Conservation (phyloP, 371 early-diverging fungal species). For the Syncephalastrum racemosum region DNA sequence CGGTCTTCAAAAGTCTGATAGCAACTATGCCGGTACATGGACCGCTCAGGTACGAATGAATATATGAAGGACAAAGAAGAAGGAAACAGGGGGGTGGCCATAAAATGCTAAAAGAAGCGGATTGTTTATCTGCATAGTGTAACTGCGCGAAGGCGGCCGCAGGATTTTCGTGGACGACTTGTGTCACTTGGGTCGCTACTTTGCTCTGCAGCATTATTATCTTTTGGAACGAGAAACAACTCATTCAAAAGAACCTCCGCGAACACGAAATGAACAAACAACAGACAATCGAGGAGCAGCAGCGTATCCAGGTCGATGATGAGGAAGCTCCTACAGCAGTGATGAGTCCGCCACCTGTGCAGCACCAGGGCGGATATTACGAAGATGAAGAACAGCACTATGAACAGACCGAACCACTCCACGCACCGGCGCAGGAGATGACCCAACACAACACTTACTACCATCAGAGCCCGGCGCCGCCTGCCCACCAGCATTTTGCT, state of each 20-base stretch:
- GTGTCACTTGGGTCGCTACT: slow-evolving; percentile 38
- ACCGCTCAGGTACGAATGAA: slow-evolving; percentile 33
- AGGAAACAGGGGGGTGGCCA: too few relatives aligned
- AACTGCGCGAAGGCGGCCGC: slow-evolving; percentile 45
- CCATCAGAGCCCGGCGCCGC: slow-evolving; percentile 10
- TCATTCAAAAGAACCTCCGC: slow-evolving; percentile 32
- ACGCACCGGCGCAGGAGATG: neutral
- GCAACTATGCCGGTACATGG: slow-evolving; percentile 31
- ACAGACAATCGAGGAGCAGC: slow-evolving; percentile 2
- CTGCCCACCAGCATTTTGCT: slow-evolving; percentile 1
- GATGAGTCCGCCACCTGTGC: too few relatives aligned
- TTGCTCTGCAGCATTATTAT: slow-evolving; percentile 27
- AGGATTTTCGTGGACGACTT: slow-evolving; percentile 47
- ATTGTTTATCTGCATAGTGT: slow-evolving; percentile 29
- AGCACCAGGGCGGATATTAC: too few relatives aligned
- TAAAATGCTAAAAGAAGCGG: too few relatives aligned
- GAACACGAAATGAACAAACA: slow-evolving; percentile 35
- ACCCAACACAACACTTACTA: slow-evolving; percentile 8
- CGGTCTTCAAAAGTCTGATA: slow-evolving; percentile 13
- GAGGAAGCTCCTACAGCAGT: neutral
- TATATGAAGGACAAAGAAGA: neutral
- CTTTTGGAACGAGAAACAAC: slow-evolving; percentile 43
- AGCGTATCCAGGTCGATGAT: neutral
- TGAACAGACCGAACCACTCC: neutral
- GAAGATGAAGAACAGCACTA: too few relatives aligned